These are phyloP conservation scores for Hirschfeldia incana DNA, from an alignment of 345 rosid genomes.

Conservation along the genomic window DNA sequence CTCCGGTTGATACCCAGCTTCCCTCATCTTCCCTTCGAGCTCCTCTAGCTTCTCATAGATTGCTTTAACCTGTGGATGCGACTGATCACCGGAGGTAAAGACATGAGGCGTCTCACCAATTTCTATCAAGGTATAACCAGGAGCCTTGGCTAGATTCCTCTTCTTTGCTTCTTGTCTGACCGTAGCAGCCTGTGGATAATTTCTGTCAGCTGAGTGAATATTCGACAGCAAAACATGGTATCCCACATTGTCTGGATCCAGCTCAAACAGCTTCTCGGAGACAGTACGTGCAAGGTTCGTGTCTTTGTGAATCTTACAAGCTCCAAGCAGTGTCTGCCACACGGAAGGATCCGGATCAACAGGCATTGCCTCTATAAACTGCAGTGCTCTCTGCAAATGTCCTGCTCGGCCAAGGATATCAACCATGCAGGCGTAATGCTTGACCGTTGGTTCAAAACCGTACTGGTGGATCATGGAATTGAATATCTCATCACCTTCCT, in stretches of 20 bases:
- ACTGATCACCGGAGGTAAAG: constrained; percentile 71
- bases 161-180: constrained; percentile 64
- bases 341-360: constrained; percentile 62
- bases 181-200: constrained; percentile 67
- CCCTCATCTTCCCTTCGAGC: constrained; percentile 64
- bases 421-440: constrained; percentile 82
- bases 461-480: constrained; percentile 57
- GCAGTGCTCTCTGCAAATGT: constrained; percentile 59
- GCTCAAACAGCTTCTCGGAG: constrained; percentile 59
- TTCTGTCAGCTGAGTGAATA: constrained; percentile 63
- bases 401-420: constrained; percentile 87
- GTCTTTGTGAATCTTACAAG: constrained; percentile 79
- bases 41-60: constrained; percentile 64
- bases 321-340: constrained; percentile 76
- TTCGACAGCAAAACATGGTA: constrained; percentile 70
- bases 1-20: constrained; percentile 72
- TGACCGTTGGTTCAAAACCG: constrained; percentile 58
- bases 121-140: constrained; percentile 78
- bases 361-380: constrained; percentile 61
- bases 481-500: constrained; percentile 65
- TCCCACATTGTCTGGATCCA: constrained; percentile 70
- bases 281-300: constrained; percentile 61
- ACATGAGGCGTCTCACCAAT: constrained; percentile 61
- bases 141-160: constrained; percentile 65
- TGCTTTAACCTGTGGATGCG: constrained; percentile 62